Conservation (phyloP, 345 rosid genomes). For the Microthlaspi erraticum region DNA sequence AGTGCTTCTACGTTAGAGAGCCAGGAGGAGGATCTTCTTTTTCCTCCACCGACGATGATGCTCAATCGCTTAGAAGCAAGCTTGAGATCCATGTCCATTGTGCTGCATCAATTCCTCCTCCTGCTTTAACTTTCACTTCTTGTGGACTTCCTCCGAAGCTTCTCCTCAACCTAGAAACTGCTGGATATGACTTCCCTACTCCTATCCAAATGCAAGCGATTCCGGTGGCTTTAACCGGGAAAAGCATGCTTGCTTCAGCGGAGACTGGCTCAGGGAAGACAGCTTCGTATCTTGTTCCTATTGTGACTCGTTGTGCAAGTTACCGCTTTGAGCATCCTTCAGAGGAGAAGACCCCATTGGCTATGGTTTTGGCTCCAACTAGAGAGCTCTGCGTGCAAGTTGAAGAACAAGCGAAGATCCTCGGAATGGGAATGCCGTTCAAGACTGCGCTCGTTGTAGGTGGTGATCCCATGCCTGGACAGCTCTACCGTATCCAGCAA, state of each 20-base stretch:
- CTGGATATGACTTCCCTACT: conserved; percentile 77
- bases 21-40: conserved; percentile 35
- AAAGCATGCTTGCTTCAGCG: conserved; percentile 81
- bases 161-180: conserved; percentile 69
- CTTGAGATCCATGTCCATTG: conserved; percentile 77
- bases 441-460: conserved; percentile 95
- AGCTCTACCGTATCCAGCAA: conserved; percentile 74
- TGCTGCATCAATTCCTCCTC: conserved; percentile 55
- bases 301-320: conserved; percentile 64
- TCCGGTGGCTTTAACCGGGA: conserved; percentile 72
- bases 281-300: conserved; percentile 81
- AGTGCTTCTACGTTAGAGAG: conserved; percentile 78
- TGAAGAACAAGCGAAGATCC: conserved; percentile 88
- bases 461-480: conserved; percentile 82
- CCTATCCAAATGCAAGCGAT: conserved; percentile 93
- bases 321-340: conserved; percentile 45
- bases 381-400: conserved; percentile 91
- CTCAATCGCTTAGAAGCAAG: conserved; percentile 65
- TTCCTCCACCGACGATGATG: conserved; percentile 42
- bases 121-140: conserved; percentile 69
- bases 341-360: conserved; percentile 56
- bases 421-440: conserved; percentile 91
- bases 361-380: conserved; percentile 80
- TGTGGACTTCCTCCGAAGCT: conserved; percentile 58
- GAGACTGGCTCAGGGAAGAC: conserved; percentile 92